These are phyloP conservation scores for Helotiales sp. DNA, from an alignment of 2,329 filamentous ascomycete genomes.

Conservation along the genomic window DNA sequence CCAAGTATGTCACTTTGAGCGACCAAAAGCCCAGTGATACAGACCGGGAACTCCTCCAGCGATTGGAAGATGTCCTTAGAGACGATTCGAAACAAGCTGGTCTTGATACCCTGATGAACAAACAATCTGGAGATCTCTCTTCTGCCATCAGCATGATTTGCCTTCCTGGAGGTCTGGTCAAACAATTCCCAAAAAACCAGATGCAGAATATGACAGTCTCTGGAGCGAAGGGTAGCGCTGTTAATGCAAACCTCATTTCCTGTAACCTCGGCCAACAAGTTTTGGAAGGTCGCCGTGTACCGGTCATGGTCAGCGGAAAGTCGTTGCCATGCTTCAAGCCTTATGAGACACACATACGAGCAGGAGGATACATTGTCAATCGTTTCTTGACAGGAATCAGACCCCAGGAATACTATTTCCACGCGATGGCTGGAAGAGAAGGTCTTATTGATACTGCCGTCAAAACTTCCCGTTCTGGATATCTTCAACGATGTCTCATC, in stretches of 20 bases:
- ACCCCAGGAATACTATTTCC: constrained; percentile 98
- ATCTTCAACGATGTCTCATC: constrained; percentile 93
- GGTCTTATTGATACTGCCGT: constrained; percentile 98
- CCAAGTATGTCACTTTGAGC: constrained; percentile 84
- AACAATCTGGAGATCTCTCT: constrained; percentile 68
- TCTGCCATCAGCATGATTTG: constrained; percentile 76
- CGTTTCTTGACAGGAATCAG: constrained; percentile 97
- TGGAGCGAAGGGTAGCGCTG: constrained; percentile 87
- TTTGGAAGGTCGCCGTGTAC: constrained; percentile 90
- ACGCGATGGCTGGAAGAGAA: constrained; percentile 98
- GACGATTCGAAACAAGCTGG: constrained; percentile 90
- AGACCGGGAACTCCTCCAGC: constrained; percentile 70
- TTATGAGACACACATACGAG: constrained; percentile 84
- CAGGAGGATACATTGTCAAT: constrained; percentile 90
- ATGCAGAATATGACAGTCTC: constrained; percentile 99
- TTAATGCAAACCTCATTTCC: constrained; percentile 97
- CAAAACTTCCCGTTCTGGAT: constrained; percentile 96
- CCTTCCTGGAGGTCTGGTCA: constrained; percentile 79
- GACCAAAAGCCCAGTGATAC: constrained; percentile 60
- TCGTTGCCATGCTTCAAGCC: constrained; percentile 91
- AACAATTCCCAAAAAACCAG: constrained; percentile 93
- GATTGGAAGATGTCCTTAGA: constrained; percentile 85
- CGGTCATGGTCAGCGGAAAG: constrained; percentile 97
- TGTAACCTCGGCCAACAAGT: constrained; percentile 97
- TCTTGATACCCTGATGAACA: constrained; percentile 85